A percentile compares a stretch with the other conserved stretches of the same genome.
Conservation (phyloP, 306 rosid genomes). For the Alnus glutinosa region DNA sequence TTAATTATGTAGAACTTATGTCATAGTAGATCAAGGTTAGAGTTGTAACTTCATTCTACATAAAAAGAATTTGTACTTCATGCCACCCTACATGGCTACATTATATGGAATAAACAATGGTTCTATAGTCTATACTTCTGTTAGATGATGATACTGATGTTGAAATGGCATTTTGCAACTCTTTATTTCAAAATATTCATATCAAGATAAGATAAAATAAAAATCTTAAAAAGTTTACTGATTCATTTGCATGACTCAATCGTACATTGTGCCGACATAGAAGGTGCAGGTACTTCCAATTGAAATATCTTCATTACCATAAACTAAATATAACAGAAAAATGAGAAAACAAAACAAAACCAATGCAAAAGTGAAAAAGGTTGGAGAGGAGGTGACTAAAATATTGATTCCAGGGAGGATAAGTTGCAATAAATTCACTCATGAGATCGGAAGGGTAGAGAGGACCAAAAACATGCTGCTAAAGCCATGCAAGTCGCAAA, state of each 20-base stretch:
- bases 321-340: no score
- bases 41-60: background rate
- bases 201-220: background rate
- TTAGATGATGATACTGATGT: background rate
- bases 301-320: no score
- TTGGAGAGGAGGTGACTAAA: no score
- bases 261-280: background rate
- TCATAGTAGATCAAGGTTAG: background rate
- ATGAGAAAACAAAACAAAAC: no score
- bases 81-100: slow-evolving; percentile 4
- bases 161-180: background rate
- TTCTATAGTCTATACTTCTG: background rate
- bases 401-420: no score
- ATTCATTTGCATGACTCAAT: background rate
- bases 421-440: no score
- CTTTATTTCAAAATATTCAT: background rate
- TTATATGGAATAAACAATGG: background rate
- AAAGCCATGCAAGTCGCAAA: no score
- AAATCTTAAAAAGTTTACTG: background rate
- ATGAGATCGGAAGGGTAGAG: no score
- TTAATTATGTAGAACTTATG: background rate
- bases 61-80: slow-evolving; percentile 12
- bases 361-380: no score
- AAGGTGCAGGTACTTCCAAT: background rate
- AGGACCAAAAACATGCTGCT: no score